These are phyloP conservation scores for Umbilicus rupestris DNA, from an alignment of 164 flowering plant species.

Conservation along the genomic window DNA sequence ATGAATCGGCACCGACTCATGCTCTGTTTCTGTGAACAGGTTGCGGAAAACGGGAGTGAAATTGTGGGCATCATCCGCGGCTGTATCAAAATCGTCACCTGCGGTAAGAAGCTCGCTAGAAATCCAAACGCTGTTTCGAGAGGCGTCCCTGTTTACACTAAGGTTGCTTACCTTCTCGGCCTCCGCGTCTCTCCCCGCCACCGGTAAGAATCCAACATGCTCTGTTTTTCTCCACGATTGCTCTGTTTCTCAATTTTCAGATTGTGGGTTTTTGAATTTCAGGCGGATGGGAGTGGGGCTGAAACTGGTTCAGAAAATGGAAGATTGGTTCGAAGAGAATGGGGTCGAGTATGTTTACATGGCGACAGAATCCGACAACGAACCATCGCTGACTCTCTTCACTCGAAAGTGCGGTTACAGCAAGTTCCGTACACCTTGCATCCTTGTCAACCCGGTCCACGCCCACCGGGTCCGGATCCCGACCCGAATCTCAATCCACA, in stretches of 20 bases:
- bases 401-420: conserved; percentile 68
- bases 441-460: conserved; percentile 85
- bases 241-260: neutral
- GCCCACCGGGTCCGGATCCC: conserved; percentile 53
- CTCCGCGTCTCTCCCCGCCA: conserved; percentile 90
- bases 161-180: conserved; percentile 81
- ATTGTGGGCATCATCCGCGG: conserved; percentile 87
- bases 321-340: conserved; percentile 66
- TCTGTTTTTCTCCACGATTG: neutral
- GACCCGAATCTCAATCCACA: conserved; percentile 30
- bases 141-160: conserved; percentile 57
- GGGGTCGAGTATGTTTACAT: conserved; percentile 91
- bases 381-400: conserved; percentile 73
- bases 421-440: conserved; percentile 76
- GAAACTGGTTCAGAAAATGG: conserved; percentile 50
- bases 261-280: conserved; percentile 8
- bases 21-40: conserved; percentile 25
- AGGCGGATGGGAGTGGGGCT: conserved; percentile 87
- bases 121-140: conserved; percentile 13
- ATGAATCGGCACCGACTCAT: neutral
- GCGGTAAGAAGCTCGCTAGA: conserved; percentile 53
- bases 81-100: conserved; percentile 89
- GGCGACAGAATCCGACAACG: conserved; percentile 85
- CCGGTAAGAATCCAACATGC: conserved; percentile 29
- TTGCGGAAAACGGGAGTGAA: conserved; percentile 45